These are phyloP conservation scores for Dryas drummondii DNA, from an alignment of 306 rosid genomes.

Conservation along the genomic window DNA sequence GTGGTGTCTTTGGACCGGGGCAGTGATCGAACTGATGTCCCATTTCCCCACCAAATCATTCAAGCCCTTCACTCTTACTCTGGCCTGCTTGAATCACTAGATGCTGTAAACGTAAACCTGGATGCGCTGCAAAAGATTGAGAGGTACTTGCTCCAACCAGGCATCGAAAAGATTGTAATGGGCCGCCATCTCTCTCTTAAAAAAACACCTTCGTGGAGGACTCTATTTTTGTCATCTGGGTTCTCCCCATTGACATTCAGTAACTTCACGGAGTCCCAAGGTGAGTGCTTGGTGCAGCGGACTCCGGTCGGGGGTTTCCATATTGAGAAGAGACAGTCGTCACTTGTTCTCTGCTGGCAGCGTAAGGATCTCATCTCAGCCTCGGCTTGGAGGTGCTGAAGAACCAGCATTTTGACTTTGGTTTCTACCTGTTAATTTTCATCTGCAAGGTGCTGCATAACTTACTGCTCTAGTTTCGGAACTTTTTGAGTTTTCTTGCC, in stretches of 20 bases:
- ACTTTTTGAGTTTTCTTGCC: slow-evolving; percentile 38
- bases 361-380: slow-evolving; percentile 69
- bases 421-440: slow-evolving; percentile 42
- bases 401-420: slow-evolving; percentile 32
- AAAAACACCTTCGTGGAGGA: slow-evolving; percentile 57
- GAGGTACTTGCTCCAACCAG: slow-evolving; percentile 67
- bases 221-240: slow-evolving; percentile 61
- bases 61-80: slow-evolving; percentile 55
- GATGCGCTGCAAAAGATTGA: slow-evolving; percentile 76
- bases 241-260: slow-evolving; percentile 74
- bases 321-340: slow-evolving; percentile 67
- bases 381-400: slow-evolving; percentile 83
- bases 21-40: slow-evolving; percentile 56
- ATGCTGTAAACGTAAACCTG: slow-evolving; percentile 59
- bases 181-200: slow-evolving; percentile 46
- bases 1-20: slow-evolving; percentile 70
- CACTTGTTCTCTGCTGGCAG: slow-evolving; percentile 82
- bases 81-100: slow-evolving; percentile 68
- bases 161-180: slow-evolving; percentile 60
- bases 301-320: slow-evolving; percentile 72
- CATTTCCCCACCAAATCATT: slow-evolving; percentile 61
- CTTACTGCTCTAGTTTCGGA: slow-evolving; percentile 40
- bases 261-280: slow-evolving; percentile 84
- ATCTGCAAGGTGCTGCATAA: slow-evolving; percentile 57
- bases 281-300: slow-evolving; percentile 84